Evolutionary conservation across 768 basidiomycete genomes (phyloP).

Genomic region (Hygrocybe coccinea): DNA sequence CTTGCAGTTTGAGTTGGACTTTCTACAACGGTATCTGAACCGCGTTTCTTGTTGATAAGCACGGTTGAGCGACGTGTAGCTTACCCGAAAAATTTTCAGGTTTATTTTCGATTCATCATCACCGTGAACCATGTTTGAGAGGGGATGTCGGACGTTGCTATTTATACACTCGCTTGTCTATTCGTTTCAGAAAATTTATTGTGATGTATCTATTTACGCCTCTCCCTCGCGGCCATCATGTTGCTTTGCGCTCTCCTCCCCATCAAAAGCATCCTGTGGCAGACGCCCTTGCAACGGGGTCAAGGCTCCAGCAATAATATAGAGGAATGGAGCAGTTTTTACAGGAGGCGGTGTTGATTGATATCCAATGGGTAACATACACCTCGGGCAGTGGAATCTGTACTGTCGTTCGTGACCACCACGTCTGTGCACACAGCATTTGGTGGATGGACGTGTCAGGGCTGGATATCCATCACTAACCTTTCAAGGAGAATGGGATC

Average conservation of each 20-base stretch:
- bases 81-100: neutral
- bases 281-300: conserved; percentile 87
- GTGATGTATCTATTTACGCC: neutral
- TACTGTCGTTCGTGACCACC: conserved; percentile 74
- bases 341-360: conserved; percentile 72
- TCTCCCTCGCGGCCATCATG: neutral
- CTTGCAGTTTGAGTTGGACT: conserved; percentile 45
- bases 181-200: neutral
- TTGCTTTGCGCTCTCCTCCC: conserved; percentile 34
- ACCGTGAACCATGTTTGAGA: too few species aligned
- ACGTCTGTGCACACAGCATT: conserved; percentile 34
- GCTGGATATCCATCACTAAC: conserved; percentile 37
- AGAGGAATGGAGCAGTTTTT: conserved; percentile 74
- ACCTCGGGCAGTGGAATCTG: conserved; percentile 64
- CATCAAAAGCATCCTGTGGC: conserved; percentile 77
- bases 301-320: conserved; percentile 74
- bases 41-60: conserved; percentile 16
- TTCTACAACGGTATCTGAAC: conserved; percentile 89
- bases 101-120: too few species aligned
- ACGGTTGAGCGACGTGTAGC: neutral
- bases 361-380: conserved; percentile 66
- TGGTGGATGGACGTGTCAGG: neutral
- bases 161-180: too few species aligned
- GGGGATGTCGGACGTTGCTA: too few species aligned
- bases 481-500: conserved; percentile 76